These are phyloP conservation scores for Inosperma sp. DNA, from an alignment of 768 basidiomycete genomes.

Conservation along the genomic window DNA sequence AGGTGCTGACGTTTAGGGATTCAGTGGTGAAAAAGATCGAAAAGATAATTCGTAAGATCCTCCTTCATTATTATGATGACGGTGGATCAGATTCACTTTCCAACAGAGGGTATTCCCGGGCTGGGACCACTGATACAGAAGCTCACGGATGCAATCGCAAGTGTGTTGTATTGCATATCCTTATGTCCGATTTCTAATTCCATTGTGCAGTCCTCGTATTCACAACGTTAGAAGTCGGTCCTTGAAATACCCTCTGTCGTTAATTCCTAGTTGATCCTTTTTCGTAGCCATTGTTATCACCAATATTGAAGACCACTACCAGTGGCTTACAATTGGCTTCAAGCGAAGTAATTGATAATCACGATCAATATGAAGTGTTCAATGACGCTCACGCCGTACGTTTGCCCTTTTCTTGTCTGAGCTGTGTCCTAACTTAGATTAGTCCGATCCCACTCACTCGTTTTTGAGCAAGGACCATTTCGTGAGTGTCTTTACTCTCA, in stretches of 20 bases:
- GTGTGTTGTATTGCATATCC: constrained; percentile 29
- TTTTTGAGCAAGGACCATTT: constrained; percentile 90
- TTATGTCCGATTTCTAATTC: not conserved
- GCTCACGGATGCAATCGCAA: constrained; percentile 65
- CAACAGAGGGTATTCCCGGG: constrained; percentile 75
- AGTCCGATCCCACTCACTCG: constrained; percentile 87
- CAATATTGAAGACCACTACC: constrained; percentile 68
- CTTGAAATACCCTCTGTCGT: not conserved
- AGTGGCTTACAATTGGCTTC: constrained; percentile 57
- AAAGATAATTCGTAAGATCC: constrained; percentile 46
- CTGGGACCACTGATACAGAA: constrained; percentile 71
- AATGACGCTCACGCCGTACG: constrained; percentile 72
- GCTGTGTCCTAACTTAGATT: constrained; percentile 6
- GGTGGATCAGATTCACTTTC: not conserved
- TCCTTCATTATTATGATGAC: too few species aligned
- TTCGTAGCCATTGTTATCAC: constrained; percentile 70
- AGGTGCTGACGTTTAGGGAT: constrained; percentile 82
- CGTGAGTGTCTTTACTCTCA: constrained; percentile 43
- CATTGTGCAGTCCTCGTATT: constrained; percentile 63
- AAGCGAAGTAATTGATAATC: constrained; percentile 70
- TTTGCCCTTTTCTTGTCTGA: constrained; percentile 20
- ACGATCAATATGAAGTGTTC: constrained; percentile 87
- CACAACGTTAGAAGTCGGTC: constrained; percentile 70
- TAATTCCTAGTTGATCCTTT: not conserved
- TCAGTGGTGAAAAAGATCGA: constrained; percentile 77